Base-by-base conservation (phyloP, 192 early-diverging fungal species). In the Backusella westeae region DNA sequence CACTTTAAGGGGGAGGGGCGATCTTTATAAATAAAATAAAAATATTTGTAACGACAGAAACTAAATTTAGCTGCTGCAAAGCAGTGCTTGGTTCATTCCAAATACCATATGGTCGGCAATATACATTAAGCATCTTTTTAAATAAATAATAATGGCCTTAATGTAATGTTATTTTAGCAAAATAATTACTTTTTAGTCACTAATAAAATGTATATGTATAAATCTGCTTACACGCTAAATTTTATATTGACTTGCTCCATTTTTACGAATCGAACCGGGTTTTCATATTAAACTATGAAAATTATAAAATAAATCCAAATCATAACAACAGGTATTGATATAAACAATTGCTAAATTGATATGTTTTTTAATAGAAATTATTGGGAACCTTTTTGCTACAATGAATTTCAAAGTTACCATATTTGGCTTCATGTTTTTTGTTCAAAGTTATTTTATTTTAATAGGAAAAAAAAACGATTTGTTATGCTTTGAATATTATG, bases 21-120 rank as follows among this genome's bases (percentile, higher is more conserved):
- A 63, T 63, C 56, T 63, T 63, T 63, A 63, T 63, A 56, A 56
- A 29, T 29, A 63, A 63, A 63, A 63, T 63, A 63, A 63, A 63
- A 29, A 63, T 63, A 63, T 63, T 63, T 63, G 26, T 63, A 26
- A 63, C 56, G 56, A 63, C 56, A 63, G 56, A 63, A 63, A 63
- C 56, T 63, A 63, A 63, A 63, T 63, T 63, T 63, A 63, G 56
- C 56, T 63, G 56, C 56, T 63, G 56, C 56, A 63, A 32, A 63
- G 56, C 10, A 59, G 53, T 63, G 56, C 56, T 63, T 63, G 56
- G 23, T 63, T 29, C 56, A 63, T 63, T 63, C 56, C 23, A 29
- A 63, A 63, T 63, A 14, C 23, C 8, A 29, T 63, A 63, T 63
- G 23, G 56, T 14, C 56, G 56, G 56, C 23, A 29, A 63, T 63